Percentiles rank a stretch among this genome's conserved stretches.
Conservation (phyloP, 2,329 filamentous ascomycete genomes). For the Xylaria sp. region DNA sequence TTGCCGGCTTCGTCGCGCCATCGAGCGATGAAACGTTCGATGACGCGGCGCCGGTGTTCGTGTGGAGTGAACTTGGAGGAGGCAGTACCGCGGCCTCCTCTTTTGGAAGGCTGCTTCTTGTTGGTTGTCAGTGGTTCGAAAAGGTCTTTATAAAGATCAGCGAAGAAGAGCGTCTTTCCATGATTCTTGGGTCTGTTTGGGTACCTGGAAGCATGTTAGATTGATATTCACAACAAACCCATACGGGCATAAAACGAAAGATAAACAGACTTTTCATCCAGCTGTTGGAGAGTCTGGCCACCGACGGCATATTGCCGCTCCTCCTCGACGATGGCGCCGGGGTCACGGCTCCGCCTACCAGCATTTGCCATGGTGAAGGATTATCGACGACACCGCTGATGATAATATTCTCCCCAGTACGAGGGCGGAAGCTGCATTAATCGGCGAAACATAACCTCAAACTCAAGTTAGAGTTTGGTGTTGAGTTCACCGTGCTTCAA, state of each 20-base stretch:
- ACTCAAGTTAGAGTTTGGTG: no score
- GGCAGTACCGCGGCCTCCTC: conserved; percentile 66
- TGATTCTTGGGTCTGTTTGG: conserved; percentile 86
- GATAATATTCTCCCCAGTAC: background rate
- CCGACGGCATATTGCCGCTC: conserved; percentile 60
- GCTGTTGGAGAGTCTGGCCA: conserved; percentile 55
- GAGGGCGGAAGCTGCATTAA: background rate
- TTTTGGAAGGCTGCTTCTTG: conserved; percentile 75
- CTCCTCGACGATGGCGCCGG: conserved; percentile 62
- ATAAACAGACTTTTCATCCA: conserved; percentile 56
- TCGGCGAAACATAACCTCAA: background rate
- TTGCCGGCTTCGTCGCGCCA: conserved; percentile 91
- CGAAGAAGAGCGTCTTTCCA: conserved; percentile 82
- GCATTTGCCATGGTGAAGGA: conserved; percentile 50
- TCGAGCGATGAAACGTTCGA: conserved; percentile 84
- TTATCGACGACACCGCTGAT: no score
- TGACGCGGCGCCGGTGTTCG: conserved; percentile 82
- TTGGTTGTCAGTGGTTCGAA: conserved; percentile 86
- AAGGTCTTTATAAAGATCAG: conserved; percentile 77
- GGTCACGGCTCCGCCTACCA: conserved; percentile 48
- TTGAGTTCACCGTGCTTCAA: background rate
- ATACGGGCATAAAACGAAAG: background rate
- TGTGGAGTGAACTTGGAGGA: conserved; percentile 72
- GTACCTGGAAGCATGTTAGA: conserved; percentile 66
- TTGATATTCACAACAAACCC: background rate